These are phyloP conservation scores for Salmacisia buchloeana DNA, from an alignment of 1,284 basidiomycete genomes.

Conservation along the genomic window DNA sequence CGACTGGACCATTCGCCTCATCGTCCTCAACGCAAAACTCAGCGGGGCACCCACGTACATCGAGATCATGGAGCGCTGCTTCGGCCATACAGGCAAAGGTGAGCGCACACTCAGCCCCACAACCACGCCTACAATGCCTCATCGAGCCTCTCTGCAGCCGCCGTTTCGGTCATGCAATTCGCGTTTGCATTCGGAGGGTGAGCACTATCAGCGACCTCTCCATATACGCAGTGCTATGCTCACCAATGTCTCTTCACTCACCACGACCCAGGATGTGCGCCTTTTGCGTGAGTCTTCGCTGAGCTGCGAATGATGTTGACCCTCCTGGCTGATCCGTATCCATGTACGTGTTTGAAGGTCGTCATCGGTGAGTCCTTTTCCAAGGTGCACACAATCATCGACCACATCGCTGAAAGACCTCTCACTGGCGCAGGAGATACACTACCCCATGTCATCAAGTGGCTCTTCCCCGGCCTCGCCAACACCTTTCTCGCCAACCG, in stretches of 20 bases:
- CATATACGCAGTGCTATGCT: neutral
- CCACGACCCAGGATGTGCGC: slow-evolving; percentile 50
- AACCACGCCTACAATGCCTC: neutral
- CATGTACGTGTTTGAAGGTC: no score
- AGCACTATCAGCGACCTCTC: neutral
- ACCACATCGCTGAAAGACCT: neutral
- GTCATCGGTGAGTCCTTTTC: neutral
- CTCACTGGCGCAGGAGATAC: slow-evolving; percentile 67
- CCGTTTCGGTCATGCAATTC: slow-evolving; percentile 96
- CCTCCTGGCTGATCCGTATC: neutral
- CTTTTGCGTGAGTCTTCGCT: slow-evolving; percentile 31
- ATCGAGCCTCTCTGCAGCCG: slow-evolving; percentile 54
- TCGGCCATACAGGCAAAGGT: slow-evolving; percentile 59
- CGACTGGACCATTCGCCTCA: slow-evolving; percentile 96
- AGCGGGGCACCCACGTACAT: slow-evolving; percentile 89
- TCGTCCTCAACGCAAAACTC: slow-evolving; percentile 84
- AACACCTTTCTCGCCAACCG: slow-evolving; percentile 75
- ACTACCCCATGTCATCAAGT: slow-evolving; percentile 83
- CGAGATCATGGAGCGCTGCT: slow-evolving; percentile 92
- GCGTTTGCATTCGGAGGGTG: slow-evolving; percentile 87
- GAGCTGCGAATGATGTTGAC: neutral
- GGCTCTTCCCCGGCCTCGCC: slow-evolving; percentile 74
- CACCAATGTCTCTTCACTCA: neutral
- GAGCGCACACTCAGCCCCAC: neutral
- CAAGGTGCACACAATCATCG: neutral